Evolutionary conservation across 768 basidiomycete species (phyloP), one percentile per base, ranked within the genome.

Genomic region (Russula foetens): DNA sequence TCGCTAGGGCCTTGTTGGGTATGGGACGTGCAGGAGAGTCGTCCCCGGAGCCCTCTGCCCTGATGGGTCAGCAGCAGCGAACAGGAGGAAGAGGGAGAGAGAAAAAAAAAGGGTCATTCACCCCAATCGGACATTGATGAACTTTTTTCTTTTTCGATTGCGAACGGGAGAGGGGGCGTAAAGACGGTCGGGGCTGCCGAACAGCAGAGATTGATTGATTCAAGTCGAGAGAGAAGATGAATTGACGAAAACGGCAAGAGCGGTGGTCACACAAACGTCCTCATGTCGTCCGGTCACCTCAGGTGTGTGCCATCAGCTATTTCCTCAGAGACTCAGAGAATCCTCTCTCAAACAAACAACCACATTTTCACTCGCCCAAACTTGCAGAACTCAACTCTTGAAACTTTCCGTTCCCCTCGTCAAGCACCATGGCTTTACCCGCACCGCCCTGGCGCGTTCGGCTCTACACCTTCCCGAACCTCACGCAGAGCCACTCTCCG

Each of bases 401-500:
- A 77, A 80, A 63, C 76, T 81, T 29, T 83, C 90, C 0, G 49
- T 89, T 1, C 84, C 87, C 3, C 76, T 90, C 23, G 77, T 92
- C 48, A 70, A 69, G 58, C 77, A 78, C 7, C 80, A 89, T 64
- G 90, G 90, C 9, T 92, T 92, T 70, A 86, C 90, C 12, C 81
- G 90, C 21, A 76, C 82, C 29, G 78, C 88, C 0, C 77, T 92
- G 11, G 79, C 88, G 4, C 79, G 75, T 50, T 84, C 89, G 23
- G 88, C 80, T 7, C 76, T 88, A 4, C 69, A 75, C 2, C 75
- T 88, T 2, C 80, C 82, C 7, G 57, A 69, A 29, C 75, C 77
- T 1, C 84, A 84, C 66, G 24, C 77, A 1, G 73, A 79, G 57
- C 88, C 87, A 7, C 81, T 92, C 23, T 79, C 84, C 0, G 89